Base-by-base conservation (phyloP, 2,329 filamentous ascomycete genomes). In the Hymenoscyphus albidus region DNA sequence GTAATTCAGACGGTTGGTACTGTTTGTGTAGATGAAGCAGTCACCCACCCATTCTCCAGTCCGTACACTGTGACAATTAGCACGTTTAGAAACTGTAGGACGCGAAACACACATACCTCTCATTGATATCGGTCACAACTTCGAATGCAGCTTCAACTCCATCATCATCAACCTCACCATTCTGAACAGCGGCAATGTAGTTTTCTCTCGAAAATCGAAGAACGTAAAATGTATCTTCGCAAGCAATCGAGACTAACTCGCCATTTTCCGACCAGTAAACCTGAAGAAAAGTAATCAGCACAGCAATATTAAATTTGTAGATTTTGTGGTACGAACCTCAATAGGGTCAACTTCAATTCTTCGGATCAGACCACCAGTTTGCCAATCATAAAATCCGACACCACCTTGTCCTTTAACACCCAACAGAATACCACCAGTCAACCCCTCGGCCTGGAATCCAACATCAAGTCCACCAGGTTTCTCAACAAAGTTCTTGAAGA, bases 11-110 rank as follows among this genome's bases (percentile, higher is more conserved):
- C 95, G 91, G 82, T 98, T 97, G 10, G 93, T 96, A 77, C 85
- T 91, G 83, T 96, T 98, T 63, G 95, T 97, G 84, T 98, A 99
- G 77, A 98, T 93, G 83, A 99, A 97, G 81, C 94, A 97, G 80
- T 99, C 95, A 68, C 95, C 95, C 64, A 99, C 91, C 95, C 95
- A 99, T 80, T 96, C 91, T 71, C 94, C 95, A 22, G 94, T 97
- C 69, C 92, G 90, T 61, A 98, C 93, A 69, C 89, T 92, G 67
- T 22, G 40, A 57, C 40, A 65, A 64, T 71, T 73, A 76, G 74
- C 55, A 62, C 39, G 38, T 3, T 12, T 59, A 32, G 31, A 40
- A 1, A n/a, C 4, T 1, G 10, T 1, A 7, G 5, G 14, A 9
- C 18, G 58, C 5, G 35, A 35, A n/a, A 16, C 48, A 35, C 16